Evolutionary conservation across 805 yeast genomes (phyloP).

Genomic region (Brettanomyces sp.): DNA sequence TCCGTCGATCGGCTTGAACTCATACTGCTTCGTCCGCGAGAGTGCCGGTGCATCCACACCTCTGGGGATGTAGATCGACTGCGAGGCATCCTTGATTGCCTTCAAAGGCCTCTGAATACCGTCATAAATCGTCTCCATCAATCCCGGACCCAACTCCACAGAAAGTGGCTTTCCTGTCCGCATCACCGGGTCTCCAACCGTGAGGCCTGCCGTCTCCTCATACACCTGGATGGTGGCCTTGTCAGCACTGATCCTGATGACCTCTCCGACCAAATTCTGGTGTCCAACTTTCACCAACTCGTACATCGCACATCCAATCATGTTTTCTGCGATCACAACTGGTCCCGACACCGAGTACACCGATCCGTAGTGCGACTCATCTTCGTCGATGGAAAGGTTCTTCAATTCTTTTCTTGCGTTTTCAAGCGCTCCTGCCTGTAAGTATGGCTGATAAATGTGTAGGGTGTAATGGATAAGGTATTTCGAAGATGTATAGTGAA

Average conservation of each 20-base stretch:
- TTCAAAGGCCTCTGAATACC: slow-evolving; percentile 99
- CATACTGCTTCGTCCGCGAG: slow-evolving; percentile 71
- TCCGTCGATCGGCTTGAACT: slow-evolving; percentile 62
- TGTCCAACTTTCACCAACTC: slow-evolving; percentile 98
- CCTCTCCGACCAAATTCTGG: slow-evolving; percentile 95
- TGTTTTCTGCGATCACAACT: slow-evolving; percentile 93
- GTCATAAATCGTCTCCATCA: slow-evolving; percentile 98
- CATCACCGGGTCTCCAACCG: slow-evolving; percentile 97
- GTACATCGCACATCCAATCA: slow-evolving; percentile 99
- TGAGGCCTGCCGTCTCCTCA: slow-evolving; percentile 98
- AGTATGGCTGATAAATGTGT: too few species aligned
- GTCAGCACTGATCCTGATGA: slow-evolving; percentile 91
- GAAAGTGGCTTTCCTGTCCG: slow-evolving; percentile 99
- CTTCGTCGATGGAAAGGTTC: slow-evolving; percentile 75
- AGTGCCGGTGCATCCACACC: slow-evolving; percentile 98
- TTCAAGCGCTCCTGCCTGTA: slow-evolving; percentile 88
- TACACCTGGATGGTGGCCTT: slow-evolving; percentile 98
- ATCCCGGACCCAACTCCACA: slow-evolving; percentile 98
- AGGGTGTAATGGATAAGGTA: too few species aligned
- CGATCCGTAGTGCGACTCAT: slow-evolving; percentile 76
- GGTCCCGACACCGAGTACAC: slow-evolving; percentile 97
- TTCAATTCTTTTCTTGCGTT: slow-evolving; percentile 91
- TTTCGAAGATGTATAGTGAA: too few species aligned
- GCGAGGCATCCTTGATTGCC: slow-evolving; percentile 78
- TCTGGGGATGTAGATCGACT: slow-evolving; percentile 95